A percentile compares a stretch with the other conserved stretches of the same genome.
Evolutionary conservation across 345 rosid species (phyloP).

Genomic region (Linum usitatissimum): DNA sequence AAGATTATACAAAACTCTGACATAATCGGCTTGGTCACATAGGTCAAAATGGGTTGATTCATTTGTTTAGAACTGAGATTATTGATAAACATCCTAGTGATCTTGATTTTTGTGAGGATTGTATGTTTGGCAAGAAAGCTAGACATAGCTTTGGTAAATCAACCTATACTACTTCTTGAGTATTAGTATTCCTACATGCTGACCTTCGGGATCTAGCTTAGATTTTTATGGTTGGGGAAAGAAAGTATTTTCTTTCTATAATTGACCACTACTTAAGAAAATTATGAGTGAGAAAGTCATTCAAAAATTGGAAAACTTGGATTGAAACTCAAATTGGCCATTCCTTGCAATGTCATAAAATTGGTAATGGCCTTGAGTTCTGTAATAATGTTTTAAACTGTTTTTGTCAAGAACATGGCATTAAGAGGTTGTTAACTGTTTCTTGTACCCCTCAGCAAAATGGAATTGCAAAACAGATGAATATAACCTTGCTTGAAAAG

Average conservation of each 20-base stretch:
- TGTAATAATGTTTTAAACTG: background rate
- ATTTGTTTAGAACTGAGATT: background rate
- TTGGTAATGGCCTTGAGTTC: background rate
- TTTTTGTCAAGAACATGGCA: constrained; percentile 3
- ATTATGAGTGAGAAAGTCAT: background rate
- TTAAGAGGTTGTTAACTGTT: background rate
- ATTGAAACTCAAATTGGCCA: background rate
- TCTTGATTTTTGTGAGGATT: background rate
- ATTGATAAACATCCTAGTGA: background rate
- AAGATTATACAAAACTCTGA: background rate
- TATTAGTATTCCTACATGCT: constrained; percentile 2
- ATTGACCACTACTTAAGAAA: constrained; percentile 6
- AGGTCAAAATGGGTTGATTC: background rate
- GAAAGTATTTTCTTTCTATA: constrained; percentile 5
- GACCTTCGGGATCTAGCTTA: background rate
- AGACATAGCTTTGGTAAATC: background rate
- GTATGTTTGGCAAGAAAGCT: background rate
- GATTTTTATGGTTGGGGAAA: background rate
- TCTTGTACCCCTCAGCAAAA: background rate
- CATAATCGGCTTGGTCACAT: background rate
- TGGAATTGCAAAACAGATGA: constrained; percentile 1
- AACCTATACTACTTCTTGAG: background rate
- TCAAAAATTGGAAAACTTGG: constrained; percentile 4
- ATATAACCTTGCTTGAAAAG: background rate
- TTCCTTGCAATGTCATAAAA: background rate